Base-by-base conservation (phyloP, 371 early-diverging fungal genomes). In the Chytridiales sp. region DNA sequence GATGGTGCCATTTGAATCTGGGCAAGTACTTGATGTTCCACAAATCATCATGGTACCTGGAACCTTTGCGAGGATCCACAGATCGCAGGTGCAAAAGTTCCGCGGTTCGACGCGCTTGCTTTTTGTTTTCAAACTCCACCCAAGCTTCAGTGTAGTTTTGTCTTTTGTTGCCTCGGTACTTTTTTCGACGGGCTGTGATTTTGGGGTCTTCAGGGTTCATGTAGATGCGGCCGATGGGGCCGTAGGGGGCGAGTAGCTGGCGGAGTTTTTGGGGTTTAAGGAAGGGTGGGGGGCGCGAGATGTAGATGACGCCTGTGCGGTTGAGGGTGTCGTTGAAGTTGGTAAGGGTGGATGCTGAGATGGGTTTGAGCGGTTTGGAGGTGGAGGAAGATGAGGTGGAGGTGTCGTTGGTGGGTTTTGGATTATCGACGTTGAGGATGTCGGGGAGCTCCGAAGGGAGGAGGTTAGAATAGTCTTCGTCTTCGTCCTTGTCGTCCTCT, bases 1-100 rank as follows among this genome's bases (percentile, higher is more conserved):
- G 72, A 66, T 98, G 87, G 46, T 85, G 76, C 98, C 98, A 98
- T 70, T 96, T 97, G 78, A 98, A 98, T 57, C 89, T 88, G 31
- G 92, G 89, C 42, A 98, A 69, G 64, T 98, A 98, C 74, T 93
- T 93, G 57, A 97, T 84, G 68, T 89, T 95, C 98, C 97, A 98
- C 61, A 94, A 72, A 59, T 94, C 95, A 65, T 93, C 92, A 68
- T 92, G 88, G 74, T 88, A 92, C 52, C 75, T 76, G 51, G 79
- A 82, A 49, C 85, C 78, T 67, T 92, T 92, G 63, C 90, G 93
- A 22, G 91, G 90, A 24, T 93, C 93, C 66, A 98, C 89, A 39
- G 72, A 79, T 41, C 80, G 82, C 62, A 85, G 84, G 73, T 98
- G 97, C 43, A 96, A 69, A 49, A 79, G 69, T 11, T 68, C 74